Base-by-base conservation (phyloP, 2,329 filamentous ascomycete species). In the Fusarium fujikuroi region DNA sequence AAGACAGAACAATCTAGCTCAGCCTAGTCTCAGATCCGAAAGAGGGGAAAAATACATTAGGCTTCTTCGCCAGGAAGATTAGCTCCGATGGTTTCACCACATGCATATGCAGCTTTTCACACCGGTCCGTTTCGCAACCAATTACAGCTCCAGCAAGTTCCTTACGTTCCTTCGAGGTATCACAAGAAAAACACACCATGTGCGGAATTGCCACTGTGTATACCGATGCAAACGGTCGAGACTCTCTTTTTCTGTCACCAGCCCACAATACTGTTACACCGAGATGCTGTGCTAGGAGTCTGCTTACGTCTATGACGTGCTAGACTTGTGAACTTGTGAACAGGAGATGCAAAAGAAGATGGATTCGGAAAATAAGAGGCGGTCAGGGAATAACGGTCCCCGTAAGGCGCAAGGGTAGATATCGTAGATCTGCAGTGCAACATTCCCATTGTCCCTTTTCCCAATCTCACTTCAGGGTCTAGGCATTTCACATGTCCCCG, bases 251-350 rank as follows among this genome's bases (percentile, higher is more conserved):
- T 19, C 2, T 16, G 15, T 21, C 39, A 37, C 43, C 40, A 47
- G 28, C 23, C 63, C 46, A 49, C 40, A 8, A 42, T 42, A 36
- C 16, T 34, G 23, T 57, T 70, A 53, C 66, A 74, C 62, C 47
- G 34, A 42, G 19, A 49, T 5, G 47, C n/a, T 32, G 37, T 70
- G 37, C 23, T 53, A 16, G 34, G 19, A 34, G 32, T 28, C 15
- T 46, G 46, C 54, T 58, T 66, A 52, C 44, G 25, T 73, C 68
- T 63, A 74, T 74, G 72, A 75, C 72, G 72, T 74, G 44, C 46
- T 66, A 36, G 44, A 75, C 34, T 52, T 9, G 0, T 9, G 14
- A 30, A 2, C 16, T 52, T 7, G 0, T 9, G 14, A 30, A 2
- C 16, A 44, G 2, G 15, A 25, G 21, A 47, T 52, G 42, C 25